phyloP scores from a whole-genome alignment of 495 filamentous ascomycete species.

The Geopyxis carbonaria region DNA sequence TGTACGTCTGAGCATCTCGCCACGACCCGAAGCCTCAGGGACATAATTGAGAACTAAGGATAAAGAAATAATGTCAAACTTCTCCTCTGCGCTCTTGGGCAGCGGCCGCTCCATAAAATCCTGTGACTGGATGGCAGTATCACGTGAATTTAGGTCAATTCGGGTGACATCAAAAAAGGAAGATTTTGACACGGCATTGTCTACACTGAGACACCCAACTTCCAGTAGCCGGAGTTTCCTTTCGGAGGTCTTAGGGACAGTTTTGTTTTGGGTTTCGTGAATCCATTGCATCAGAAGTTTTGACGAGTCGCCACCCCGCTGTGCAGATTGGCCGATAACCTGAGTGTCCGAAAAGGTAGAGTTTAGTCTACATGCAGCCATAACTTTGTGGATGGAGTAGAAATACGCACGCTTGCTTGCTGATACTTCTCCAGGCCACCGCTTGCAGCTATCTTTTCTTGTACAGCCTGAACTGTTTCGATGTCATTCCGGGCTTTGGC shows the following conservation, averaged over 20 bases:
- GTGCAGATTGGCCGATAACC: conserved; percentile 53
- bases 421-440: conserved; percentile 80
- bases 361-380: conserved; percentile 3
- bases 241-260: conserved; percentile 11
- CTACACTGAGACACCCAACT: conserved; percentile 69
- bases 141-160: conserved; percentile 83
- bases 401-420: conserved; percentile 51
- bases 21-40: conserved; percentile 51
- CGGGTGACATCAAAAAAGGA: conserved; percentile 53
- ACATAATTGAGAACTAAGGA: conserved; percentile 93
- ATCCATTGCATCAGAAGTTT: conserved; percentile 79
- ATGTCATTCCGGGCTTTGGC: conserved; percentile 49
- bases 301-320: conserved; percentile 83
- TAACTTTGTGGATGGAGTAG: no score
- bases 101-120: conserved; percentile 87
- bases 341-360: conserved; percentile 6
- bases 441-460: conserved; percentile 42
- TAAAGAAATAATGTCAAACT: conserved; percentile 81
- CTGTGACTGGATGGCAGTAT: conserved; percentile 60
- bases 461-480: conserved; percentile 36
- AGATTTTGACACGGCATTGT: conserved; percentile 67
- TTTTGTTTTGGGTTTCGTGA: conserved; percentile 23
- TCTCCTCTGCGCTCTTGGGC: conserved; percentile 40
- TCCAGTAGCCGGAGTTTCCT: conserved; percentile 52
- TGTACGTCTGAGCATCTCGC: conserved; percentile 73